Conservation (phyloP, 2,329 filamentous ascomycete genomes). For the Curvularia spicifera region DNA sequence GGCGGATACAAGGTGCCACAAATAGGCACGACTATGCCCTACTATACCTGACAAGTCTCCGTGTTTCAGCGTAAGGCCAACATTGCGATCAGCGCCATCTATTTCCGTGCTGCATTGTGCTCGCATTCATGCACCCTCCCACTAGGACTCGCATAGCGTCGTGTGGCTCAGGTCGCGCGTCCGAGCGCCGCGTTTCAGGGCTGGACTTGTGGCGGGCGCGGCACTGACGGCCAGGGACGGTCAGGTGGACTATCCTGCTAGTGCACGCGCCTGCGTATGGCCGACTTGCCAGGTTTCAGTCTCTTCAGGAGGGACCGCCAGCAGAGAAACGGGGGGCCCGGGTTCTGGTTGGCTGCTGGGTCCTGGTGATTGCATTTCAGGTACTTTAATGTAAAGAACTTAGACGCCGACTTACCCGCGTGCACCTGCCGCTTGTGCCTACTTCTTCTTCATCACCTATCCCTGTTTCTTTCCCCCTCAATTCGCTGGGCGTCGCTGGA, state of each 20-base stretch:
- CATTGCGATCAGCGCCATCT: neutral
- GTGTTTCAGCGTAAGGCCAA: neutral
- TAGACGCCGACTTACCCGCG: constrained; percentile 30
- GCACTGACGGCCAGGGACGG: neutral
- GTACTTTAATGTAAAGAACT: constrained; percentile 21
- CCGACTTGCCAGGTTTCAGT: constrained; percentile 12
- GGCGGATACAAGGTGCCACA: neutral
- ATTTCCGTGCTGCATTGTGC: neutral
- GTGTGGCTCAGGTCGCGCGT: constrained; percentile 19
- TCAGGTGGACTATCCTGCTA: constrained; percentile 16
- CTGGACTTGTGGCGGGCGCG: neutral
- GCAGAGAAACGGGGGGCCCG: constrained; percentile 9
- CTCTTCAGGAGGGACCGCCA: constrained; percentile 10
- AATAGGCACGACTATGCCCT: neutral
- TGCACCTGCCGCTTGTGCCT: constrained; percentile 27
- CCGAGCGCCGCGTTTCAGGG: constrained; percentile 4
- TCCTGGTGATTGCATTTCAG: constrained; percentile 18
- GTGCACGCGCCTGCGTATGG: constrained; percentile 10
- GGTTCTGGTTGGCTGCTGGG: constrained; percentile 7
- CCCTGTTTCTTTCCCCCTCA: constrained; percentile 18
- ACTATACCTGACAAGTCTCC: neutral
- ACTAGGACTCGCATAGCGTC: neutral
- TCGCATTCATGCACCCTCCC: neutral
- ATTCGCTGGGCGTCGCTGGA: constrained; percentile 14
- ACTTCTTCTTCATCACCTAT: constrained; percentile 13